phyloP scores from a whole-genome alignment of 371 early-diverging fungal species.

The Capillidium heterosporum region DNA sequence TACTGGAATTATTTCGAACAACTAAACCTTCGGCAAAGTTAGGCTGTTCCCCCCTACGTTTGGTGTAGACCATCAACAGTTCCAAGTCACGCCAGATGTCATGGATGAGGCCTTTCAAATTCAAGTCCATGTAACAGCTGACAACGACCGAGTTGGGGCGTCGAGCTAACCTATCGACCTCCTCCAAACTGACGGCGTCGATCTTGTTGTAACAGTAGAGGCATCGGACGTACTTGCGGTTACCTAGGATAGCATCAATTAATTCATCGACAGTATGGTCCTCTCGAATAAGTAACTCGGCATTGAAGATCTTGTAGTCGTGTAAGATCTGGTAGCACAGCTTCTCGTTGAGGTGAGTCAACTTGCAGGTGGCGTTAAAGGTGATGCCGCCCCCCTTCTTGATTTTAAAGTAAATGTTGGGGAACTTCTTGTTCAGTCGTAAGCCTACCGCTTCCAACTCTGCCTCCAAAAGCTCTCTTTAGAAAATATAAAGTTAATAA shows the following conservation, averaged over 20 bases:
- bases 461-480: slow-evolving; percentile 73
- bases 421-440: slow-evolving; percentile 76
- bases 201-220: slow-evolving; percentile 98
- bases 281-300: slow-evolving; percentile 95
- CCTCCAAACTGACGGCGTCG: slow-evolving; percentile 92
- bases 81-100: slow-evolving; percentile 76
- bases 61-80: slow-evolving; percentile 92
- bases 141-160: slow-evolving; percentile 74
- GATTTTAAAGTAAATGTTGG: slow-evolving; percentile 92
- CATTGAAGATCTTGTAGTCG: slow-evolving; percentile 96
- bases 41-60: slow-evolving; percentile 87
- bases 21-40: slow-evolving; percentile 95
- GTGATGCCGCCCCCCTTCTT: slow-evolving; percentile 97
- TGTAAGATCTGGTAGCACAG: slow-evolving; percentile 88
- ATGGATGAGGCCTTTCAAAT: slow-evolving; percentile 84
- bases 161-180: slow-evolving; percentile 79
- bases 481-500: not conserved
- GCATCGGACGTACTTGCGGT: slow-evolving; percentile 91
- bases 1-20: slow-evolving; percentile 65
- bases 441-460: slow-evolving; percentile 99
- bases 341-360: slow-evolving; percentile 76
- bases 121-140: slow-evolving; percentile 85
- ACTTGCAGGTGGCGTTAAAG: slow-evolving; percentile 79
- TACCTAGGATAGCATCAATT: slow-evolving; percentile 95
- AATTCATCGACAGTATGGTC: slow-evolving; percentile 97